Conservation (phyloP, 2,329 filamentous ascomycete species). For the Fusarium secorum region DNA sequence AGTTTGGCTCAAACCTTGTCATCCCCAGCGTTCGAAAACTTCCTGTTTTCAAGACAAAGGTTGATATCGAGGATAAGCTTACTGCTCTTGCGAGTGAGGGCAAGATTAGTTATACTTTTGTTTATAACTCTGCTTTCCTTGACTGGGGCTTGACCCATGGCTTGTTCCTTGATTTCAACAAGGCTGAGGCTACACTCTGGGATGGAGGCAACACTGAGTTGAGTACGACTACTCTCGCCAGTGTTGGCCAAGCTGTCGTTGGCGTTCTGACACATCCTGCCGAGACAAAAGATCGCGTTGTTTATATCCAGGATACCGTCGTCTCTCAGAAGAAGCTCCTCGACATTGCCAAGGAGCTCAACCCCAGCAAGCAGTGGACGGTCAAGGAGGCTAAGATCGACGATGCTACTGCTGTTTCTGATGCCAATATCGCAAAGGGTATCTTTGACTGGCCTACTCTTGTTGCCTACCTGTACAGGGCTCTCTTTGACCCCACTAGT, state of each 20-base stretch:
- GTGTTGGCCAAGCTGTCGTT: slow-evolving; percentile 57
- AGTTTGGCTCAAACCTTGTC: slow-evolving; percentile 56
- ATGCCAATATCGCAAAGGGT: slow-evolving; percentile 45
- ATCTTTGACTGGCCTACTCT: slow-evolving; percentile 44
- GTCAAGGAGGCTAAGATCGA: slow-evolving; percentile 49
- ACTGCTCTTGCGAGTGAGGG: slow-evolving; percentile 50
- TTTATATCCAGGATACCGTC: slow-evolving; percentile 56
- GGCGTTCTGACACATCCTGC: slow-evolving; percentile 58
- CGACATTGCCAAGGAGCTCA: slow-evolving; percentile 56
- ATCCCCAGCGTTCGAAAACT: slow-evolving; percentile 50
- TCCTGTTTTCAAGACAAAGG: slow-evolving; percentile 62
- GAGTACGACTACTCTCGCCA: slow-evolving; percentile 56
- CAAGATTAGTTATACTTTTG: slow-evolving; percentile 61
- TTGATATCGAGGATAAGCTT: slow-evolving; percentile 51
- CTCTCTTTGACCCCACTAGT: slow-evolving; percentile 46
- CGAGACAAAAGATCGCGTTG: slow-evolving; percentile 60
- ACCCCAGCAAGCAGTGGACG: slow-evolving; percentile 56
- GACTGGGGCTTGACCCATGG: slow-evolving; percentile 60
- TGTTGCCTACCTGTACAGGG: slow-evolving; percentile 44
- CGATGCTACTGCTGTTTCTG: slow-evolving; percentile 39
- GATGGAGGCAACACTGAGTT: slow-evolving; percentile 60
- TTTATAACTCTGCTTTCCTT: slow-evolving; percentile 64
- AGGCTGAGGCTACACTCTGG: slow-evolving; percentile 52
- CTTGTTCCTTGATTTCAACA: slow-evolving; percentile 54
- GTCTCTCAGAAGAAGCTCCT: slow-evolving; percentile 57